Base-by-base conservation (phyloP, 345 rosid species). In the Corymbia maculata region DNA sequence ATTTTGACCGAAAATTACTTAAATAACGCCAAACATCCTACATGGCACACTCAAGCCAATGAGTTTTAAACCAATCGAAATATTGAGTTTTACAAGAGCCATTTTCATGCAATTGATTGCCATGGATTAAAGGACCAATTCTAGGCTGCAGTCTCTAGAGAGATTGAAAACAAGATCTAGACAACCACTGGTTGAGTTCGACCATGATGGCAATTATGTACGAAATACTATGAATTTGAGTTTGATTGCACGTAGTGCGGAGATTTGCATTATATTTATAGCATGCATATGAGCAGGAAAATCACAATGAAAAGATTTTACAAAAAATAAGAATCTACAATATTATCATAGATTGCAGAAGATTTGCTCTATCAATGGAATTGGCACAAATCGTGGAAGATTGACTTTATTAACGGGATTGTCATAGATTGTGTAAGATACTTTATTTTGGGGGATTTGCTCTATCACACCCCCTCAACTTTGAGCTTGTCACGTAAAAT, bases 201-300 rank as follows among this genome's bases (percentile, higher is more conserved):
- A 91, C 9, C 98, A 96, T 79, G 94, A 92, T 51, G 96, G 96
- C 4, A 98, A 98, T 1, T 95, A 95, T 87, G 92, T 96, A 11
- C 1, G 2, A 22, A 8, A 55, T 26, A 55, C 9, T 55, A 55
- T 55, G 28, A 55, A 21, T 55, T 55, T 55, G 28, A 55, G 28
- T 55, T 55, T 55, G 28, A 55, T 55, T 26, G 1, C 28, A 52
- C 17, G 21, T 55, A 22, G 24, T 1, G 61, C 24, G 61, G 6
- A 55, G 61, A 55, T 55, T 55, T 11, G 61, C 24, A 55, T 55
- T 9, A 55, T 55, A 55, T 22, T 22, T 55, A 22, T 55, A 22
- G 13, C 9, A 55, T 22, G 28, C 8, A 55, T 28, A 55, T 55
- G 9, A 55, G 13, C 0, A 1, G 6, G 28, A 55, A 55, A 22